A percentile compares a stretch with the other conserved stretches of the same genome.
Evolutionary conservation across 306 rosid genomes (phyloP).

Genomic region (Gastrolobium villosum): DNA sequence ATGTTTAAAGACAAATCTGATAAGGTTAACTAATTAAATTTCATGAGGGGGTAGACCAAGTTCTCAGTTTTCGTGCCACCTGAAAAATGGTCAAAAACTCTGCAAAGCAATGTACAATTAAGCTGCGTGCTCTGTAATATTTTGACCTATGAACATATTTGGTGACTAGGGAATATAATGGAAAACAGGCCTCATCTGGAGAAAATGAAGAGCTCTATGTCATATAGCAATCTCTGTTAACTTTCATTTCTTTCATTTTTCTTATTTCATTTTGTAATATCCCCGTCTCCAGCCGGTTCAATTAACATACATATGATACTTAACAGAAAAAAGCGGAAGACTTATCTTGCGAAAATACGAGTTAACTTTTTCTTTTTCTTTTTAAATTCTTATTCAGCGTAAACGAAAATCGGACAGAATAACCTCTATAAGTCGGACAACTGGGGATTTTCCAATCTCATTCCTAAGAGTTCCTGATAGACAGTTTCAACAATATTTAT

Average conservation of each 20-base stretch:
- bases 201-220: constrained; percentile 40
- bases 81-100: constrained; percentile 9
- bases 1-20: constrained; percentile 75
- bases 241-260: not conserved
- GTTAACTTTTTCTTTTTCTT: too few species aligned
- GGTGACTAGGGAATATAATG: constrained; percentile 32
- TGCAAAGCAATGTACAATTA: not conserved
- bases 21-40: constrained; percentile 16
- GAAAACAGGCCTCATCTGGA: constrained; percentile 25
- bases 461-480: too few species aligned
- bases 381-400: too few species aligned
- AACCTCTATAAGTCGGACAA: too few species aligned
- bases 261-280: too few species aligned
- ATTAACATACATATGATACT: too few species aligned
- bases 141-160: constrained; percentile 53
- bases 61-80: constrained; percentile 35
- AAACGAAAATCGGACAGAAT: too few species aligned
- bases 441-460: too few species aligned
- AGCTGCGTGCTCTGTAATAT: constrained; percentile 14
- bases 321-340: too few species aligned
- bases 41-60: constrained; percentile 17
- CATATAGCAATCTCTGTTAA: constrained; percentile 29
- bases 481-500: too few species aligned
- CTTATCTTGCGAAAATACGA: too few species aligned
- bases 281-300: too few species aligned